Evolutionary conservation across 1,284 basidiomycete genomes (phyloP), one percentile per base, ranked within the genome.

Genomic region (Inonotus hispidus): DNA sequence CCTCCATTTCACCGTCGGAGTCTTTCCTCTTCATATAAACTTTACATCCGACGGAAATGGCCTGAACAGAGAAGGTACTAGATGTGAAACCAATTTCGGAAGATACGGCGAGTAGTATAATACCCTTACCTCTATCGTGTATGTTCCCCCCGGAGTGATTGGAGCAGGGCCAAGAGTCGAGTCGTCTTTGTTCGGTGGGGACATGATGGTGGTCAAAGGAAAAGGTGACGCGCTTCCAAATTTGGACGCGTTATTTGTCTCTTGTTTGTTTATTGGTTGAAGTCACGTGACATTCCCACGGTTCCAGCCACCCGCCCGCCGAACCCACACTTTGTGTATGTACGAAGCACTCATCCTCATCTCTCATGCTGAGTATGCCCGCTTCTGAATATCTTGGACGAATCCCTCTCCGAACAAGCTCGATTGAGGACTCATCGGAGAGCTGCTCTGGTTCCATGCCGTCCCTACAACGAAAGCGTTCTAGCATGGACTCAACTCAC

Each of bases 41-140:
- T 78, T 96, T 96, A 77, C 94, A 96, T 62, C 95, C 95, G 66
- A 94, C 90, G 62, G 86, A 83, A 66, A 98, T 85, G 45, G 85
- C 87, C 93, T 96, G 73, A 58, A 59, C 60, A 67, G 67, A 62
- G 64, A 32, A 32, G 32, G 3, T 32, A 32, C 8, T 32, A 32
- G 8, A 50, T 57, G 63, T 61, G 63, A 65, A 23, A 47, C 32
- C 5, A 29, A 0, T 53, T 69, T 69, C 68, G 69, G 64, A 66
- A 63, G 58, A 65, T 60, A 14, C 29, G 53, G 57, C 59, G 43
- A 54, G 66, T 56, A 53, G 35, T 62, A 49, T 56, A 60, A 56
- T 32, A 56, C 83, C n/a, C n/a, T 72, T 70, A 88, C 91, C 69
- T 89, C 83, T 61, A 93, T 81, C 38, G 76, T 78, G 72, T 92